phyloP scores from a whole-genome alignment of 352 stramenopile species.

The Aphanomyces cochlioides region DNA sequence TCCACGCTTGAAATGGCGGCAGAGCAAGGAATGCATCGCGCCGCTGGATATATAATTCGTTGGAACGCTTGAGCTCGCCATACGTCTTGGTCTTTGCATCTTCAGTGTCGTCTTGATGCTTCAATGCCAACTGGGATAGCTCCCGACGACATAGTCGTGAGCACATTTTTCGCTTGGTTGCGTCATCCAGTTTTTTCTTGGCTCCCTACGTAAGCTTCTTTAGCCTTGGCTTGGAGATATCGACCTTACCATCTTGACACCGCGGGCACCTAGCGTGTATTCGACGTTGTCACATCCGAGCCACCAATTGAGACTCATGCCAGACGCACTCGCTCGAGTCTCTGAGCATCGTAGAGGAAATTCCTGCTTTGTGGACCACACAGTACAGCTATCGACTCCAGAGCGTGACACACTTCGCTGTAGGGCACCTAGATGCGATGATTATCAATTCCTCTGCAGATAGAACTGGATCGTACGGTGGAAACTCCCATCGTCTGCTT shows the following conservation, averaged over 20 bases:
- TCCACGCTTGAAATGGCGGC: not conserved
- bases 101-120: not conserved
- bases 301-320: conserved; percentile 8
- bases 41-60: not conserved
- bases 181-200: conserved; percentile 13
- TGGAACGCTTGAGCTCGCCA: not conserved
- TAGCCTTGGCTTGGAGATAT: not conserved
- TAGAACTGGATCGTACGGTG: not conserved
- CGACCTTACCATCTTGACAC: conserved; percentile 18
- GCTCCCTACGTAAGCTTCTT: not conserved
- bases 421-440: not conserved
- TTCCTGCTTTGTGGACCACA: not conserved
- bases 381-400: not conserved
- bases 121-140: not conserved
- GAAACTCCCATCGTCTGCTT: not conserved
- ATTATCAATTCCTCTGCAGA: not conserved
- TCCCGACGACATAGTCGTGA: conserved; percentile 1
- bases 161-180: conserved; percentile 19
- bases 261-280: conserved; percentile 14
- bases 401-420: not conserved
- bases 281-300: not conserved
- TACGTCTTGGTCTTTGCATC: not conserved
- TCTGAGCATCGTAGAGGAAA: not conserved
- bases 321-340: conserved; percentile 15
- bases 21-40: not conserved